phyloP scores from a whole-genome alignment of 2,329 filamentous ascomycete species.

The Trichoderma afroharzianum region DNA sequence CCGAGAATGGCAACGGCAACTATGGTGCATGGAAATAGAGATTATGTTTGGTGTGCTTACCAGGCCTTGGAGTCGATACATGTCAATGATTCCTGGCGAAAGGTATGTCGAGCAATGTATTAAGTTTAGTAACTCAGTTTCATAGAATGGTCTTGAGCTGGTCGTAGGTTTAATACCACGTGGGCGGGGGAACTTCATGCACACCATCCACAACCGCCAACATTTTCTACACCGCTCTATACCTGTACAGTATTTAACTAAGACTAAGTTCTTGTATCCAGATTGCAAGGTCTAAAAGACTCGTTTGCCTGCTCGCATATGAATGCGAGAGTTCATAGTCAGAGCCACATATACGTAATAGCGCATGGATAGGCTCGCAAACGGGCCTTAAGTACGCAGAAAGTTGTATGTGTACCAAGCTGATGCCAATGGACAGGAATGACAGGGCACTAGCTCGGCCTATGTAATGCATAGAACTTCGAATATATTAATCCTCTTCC shows the following conservation, averaged over 20 bases:
- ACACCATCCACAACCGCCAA: background rate
- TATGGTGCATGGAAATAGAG: background rate
- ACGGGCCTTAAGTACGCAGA: background rate
- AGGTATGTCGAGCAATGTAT: background rate
- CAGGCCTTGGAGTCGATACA: background rate
- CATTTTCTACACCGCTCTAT: background rate
- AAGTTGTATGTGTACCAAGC: background rate
- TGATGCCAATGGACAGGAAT: background rate
- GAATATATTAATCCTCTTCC: background rate
- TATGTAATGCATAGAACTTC: background rate
- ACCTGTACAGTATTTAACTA: background rate
- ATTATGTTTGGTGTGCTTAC: background rate
- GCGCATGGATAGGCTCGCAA: background rate
- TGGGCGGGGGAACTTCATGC: background rate
- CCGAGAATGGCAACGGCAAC: too few species aligned
- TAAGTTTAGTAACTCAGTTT: background rate
- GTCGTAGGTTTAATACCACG: background rate
- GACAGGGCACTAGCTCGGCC: background rate
- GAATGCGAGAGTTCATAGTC: background rate
- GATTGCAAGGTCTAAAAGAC: background rate
- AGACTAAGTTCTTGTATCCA: background rate
- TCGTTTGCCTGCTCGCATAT: background rate
- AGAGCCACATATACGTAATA: background rate
- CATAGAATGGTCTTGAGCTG: background rate
- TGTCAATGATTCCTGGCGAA: background rate